Evolutionary conservation across 1,139 yeast genomes (phyloP), one percentile per base, ranked within the genome.

Genomic region (Yamadazyma siamensis): DNA sequence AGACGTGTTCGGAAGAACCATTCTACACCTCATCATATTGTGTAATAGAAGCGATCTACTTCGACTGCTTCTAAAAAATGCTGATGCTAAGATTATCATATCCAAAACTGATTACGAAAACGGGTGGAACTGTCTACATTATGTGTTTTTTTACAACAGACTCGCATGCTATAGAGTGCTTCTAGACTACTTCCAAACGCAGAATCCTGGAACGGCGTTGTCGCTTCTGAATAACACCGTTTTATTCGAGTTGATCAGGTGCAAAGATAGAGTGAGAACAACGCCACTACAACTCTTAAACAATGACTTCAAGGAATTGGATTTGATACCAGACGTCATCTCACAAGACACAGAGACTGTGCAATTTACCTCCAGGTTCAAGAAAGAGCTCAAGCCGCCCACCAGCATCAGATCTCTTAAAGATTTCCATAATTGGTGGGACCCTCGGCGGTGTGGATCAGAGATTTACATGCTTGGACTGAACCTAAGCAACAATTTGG

Each of bases 81-180:
- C 71, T 6, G 65, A 70, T 5, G 38, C 53, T 27, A 61, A 56
- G 31, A 18, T 31, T 4, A 38, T 79, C 26, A 41, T 78, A 2
- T 45, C 51, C 8, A 52, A 71, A 1, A 57, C 65, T 2, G 96
- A 89, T 51, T 64, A 63, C 34, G 96, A 89, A 53, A 86, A 76
- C 49, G 86, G 88, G 1, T 88, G 95, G 84, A 83, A 86, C 23
- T 77, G 88, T 19, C 61, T 88, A 25, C 96, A 89, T 54, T 74
- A 75, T 45, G 79, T 78, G 24, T 65, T 82, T 25, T 77, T 64
- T 44, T 59, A 66, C 49, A 87, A 83, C 36, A 69, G 79, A 34
- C 53, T 83, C 16, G 50, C 71, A 6, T 74, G 81, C 47, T 79
- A 81, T 10, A 72, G 66, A 40, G 56, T 64, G 10, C 50, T 82